Evolutionary conservation across 176 grass and related monocot genomes (phyloP).

Genomic region (Oryza rufipogon): DNA sequence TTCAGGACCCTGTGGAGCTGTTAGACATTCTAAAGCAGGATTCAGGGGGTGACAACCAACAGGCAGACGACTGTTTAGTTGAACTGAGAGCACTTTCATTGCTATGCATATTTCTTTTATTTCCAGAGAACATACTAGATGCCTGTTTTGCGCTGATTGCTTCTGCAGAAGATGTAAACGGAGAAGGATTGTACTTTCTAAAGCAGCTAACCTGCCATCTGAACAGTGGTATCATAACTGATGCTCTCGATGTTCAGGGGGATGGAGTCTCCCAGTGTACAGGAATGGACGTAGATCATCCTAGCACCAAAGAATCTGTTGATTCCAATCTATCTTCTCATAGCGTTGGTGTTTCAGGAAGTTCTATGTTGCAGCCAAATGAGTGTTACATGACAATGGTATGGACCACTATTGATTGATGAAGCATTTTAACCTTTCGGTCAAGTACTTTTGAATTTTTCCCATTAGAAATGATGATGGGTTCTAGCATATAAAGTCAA

Average conservation of each 20-base stretch:
- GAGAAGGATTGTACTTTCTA: conserved; percentile 72
- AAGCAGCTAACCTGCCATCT: conserved; percentile 72
- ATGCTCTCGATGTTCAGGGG: conserved; percentile 44
- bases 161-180: conserved; percentile 58
- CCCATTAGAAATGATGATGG: conserved; percentile 5
- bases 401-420: conserved; percentile 35
- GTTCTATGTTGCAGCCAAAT: conserved; percentile 45
- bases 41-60: conserved; percentile 43
- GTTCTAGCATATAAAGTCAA: neutral
- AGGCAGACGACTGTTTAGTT: conserved; percentile 59
- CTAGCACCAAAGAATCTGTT: conserved; percentile 39
- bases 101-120: conserved; percentile 82
- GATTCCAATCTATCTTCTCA: conserved; percentile 37
- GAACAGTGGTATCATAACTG: conserved; percentile 43
- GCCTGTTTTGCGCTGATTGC: conserved; percentile 72
- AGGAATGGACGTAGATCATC: conserved; percentile 37
- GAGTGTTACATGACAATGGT: conserved; percentile 86
- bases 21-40: conserved; percentile 67
- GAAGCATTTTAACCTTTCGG: conserved; percentile 37
- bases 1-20: conserved; percentile 60
- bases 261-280: conserved; percentile 39
- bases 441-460: conserved; percentile 13
- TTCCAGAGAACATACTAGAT: conserved; percentile 75
- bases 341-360: conserved; percentile 33
- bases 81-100: conserved; percentile 73